Evolutionary conservation across 1,139 yeast species (phyloP).

Genomic region (Ashbya aceris): DNA sequence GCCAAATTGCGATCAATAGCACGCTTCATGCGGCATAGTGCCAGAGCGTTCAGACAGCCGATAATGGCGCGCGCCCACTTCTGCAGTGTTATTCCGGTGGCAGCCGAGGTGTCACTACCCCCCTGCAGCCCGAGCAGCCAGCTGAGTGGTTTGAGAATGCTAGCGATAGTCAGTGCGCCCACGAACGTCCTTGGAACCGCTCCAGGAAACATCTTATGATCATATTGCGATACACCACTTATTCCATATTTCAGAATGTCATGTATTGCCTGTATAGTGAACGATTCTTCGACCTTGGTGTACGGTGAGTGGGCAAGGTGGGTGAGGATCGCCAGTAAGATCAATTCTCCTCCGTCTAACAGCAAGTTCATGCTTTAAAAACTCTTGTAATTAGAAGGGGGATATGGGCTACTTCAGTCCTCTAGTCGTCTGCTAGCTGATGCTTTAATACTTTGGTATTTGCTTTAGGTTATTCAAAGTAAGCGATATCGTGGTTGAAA

Average conservation of each 20-base stretch:
- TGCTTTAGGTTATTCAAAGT: too few relatives aligned
- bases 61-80: slow-evolving; percentile 42
- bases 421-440: too few relatives aligned
- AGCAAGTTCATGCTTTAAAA: not conserved
- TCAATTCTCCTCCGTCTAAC: not conserved
- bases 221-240: slow-evolving; percentile 42
- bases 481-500: too few relatives aligned
- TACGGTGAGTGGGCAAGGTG: slow-evolving; percentile 59
- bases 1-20: slow-evolving; percentile 10
- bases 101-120: not conserved
- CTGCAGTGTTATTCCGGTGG: slow-evolving; percentile 39
- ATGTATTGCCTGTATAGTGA: slow-evolving; percentile 82
- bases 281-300: slow-evolving; percentile 92
- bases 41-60: slow-evolving; percentile 40
- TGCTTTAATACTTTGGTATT: too few relatives aligned
- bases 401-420: not conserved
- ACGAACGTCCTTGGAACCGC: slow-evolving; percentile 81
- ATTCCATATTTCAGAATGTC: slow-evolving; percentile 66
- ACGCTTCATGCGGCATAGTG: slow-evolving; percentile 1
- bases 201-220: slow-evolving; percentile 77
- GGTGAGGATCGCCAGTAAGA: slow-evolving; percentile 8
- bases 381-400: not conserved
- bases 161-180: slow-evolving; percentile 56
- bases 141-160: slow-evolving; percentile 32
- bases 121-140: slow-evolving; percentile 4